Evolutionary conservation across 345 rosid genomes (phyloP).

Genomic region (Lumnitzera racemosa): DNA sequence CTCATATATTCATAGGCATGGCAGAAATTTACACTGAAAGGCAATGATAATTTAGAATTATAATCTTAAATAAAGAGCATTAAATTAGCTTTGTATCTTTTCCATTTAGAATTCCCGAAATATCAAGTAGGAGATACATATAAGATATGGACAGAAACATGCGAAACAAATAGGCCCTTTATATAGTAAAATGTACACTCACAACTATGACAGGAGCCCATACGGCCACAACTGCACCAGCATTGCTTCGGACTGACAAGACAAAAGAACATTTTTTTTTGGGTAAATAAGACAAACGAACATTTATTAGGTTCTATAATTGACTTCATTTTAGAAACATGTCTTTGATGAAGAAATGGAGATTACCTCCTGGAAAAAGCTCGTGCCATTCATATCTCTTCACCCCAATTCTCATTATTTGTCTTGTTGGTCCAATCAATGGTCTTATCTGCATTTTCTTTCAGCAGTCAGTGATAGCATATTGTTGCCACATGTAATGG

Average conservation of each 20-base stretch:
- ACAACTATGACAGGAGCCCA: conserved; percentile 95
- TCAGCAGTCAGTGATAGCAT: background rate
- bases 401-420: conserved; percentile 65
- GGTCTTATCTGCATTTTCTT: conserved; percentile 72
- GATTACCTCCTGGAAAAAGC: conserved; percentile 70
- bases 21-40: too few species aligned
- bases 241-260: conserved; percentile 69
- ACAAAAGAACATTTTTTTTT: background rate
- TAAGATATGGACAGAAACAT: too few species aligned
- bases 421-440: conserved; percentile 72
- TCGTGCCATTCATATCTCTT: conserved; percentile 79
- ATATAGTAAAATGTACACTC: conserved; percentile 23
- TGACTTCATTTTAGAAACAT: conserved; percentile 5
- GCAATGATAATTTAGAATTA: background rate
- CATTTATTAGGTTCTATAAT: conserved; percentile 7
- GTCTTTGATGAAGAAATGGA: conserved; percentile 1
- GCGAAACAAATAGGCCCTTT: background rate
- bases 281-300: background rate
- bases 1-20: too few species aligned
- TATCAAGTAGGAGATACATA: too few species aligned
- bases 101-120: too few species aligned
- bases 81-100: too few species aligned
- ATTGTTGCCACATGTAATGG: background rate
- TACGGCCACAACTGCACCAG: conserved; percentile 83
- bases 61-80: background rate